Base-by-base conservation (phyloP, 805 yeast genomes). In the Naumovozyma castellii region DNA sequence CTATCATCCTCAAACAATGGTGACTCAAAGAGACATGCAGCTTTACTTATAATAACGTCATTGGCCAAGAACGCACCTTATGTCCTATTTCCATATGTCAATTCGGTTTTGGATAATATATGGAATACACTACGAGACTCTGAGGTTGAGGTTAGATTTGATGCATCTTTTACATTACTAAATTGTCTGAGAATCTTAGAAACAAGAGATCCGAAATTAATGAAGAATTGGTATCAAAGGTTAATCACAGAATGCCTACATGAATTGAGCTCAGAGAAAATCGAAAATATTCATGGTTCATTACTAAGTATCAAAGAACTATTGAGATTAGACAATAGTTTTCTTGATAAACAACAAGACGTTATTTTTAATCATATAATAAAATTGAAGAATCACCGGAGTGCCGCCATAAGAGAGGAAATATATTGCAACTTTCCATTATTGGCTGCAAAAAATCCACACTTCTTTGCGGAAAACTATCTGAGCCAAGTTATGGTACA, bases 21-120 rank as follows among this genome's bases (percentile, higher is more conserved):
- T 2, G 50, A 49, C 29, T 70, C 72, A 29, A 74, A 90, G 51
- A 75, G 88, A 45, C 95, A 88, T 53, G 95, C 96, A 0, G 94
- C 95, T 1, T 79, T 85, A 19, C 67, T 88, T 41, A 77, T 84
- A 35, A 73, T 88, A 32, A 74, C 80, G 5, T 78, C 95, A 1
- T 71, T 88, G 43, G 95, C 95, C 0, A 74, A 73, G 39, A 82
- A 83, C 51, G 79, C 90, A 3, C 95, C 96, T 1, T 81, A 92
- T 3, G 66, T 85, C 42, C 66, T 88, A 36, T 81, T 80, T 55
- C 73, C 77, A 29, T 84, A 81, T 57, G 78, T 84, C 22, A 76
- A 78, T 42, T 79, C 80, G 35, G 79, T 87, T 15, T 65, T 87
- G 41, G 83, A 82, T 34, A 79, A 81, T 47, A 73, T 88, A 13